phyloP scores from a whole-genome alignment of 108 stramenopile genomes.

The Cyclotella distinguenda region DNA sequence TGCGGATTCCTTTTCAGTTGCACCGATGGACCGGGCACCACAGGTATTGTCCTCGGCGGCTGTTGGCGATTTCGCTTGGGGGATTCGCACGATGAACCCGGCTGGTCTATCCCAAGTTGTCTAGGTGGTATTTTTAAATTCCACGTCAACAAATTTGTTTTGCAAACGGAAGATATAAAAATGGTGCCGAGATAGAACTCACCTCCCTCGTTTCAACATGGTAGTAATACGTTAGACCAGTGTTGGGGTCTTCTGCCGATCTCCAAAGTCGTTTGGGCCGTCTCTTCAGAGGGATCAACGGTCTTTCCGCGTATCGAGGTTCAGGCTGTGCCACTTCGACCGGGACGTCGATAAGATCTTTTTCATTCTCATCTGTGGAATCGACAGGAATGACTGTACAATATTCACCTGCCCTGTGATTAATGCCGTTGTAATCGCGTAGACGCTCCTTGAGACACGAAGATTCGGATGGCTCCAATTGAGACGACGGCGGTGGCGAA shows the following conservation, averaged over 20 bases:
- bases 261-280: slow-evolving; percentile 65
- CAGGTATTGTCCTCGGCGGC: neutral
- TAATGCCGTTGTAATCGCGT: slow-evolving; percentile 5
- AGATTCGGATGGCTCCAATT: slow-evolving; percentile 31
- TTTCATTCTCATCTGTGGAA: slow-evolving; percentile 4
- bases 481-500: slow-evolving; percentile 11
- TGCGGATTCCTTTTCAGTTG: no score
- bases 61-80: slow-evolving; percentile 5
- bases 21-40: no score
- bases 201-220: slow-evolving; percentile 66
- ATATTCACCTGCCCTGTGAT: neutral
- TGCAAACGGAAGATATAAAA: neutral
- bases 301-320: neutral
- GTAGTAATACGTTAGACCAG: slow-evolving; percentile 76
- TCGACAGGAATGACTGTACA: slow-evolving; percentile 1
- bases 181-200: slow-evolving; percentile 25
- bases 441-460: slow-evolving; percentile 19
- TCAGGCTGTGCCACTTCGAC: neutral
- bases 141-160: neutral
- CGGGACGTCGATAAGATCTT: neutral
- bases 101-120: slow-evolving; percentile 45
- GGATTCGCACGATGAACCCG: slow-evolving; percentile 14
- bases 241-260: slow-evolving; percentile 53
- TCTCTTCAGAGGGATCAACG: no score
- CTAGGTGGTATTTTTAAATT: neutral